Evolutionary conservation across 177 flowering plant genomes (phyloP), one percentile per base, ranked within the genome.

Genomic region (Vitis hybrid): DNA sequence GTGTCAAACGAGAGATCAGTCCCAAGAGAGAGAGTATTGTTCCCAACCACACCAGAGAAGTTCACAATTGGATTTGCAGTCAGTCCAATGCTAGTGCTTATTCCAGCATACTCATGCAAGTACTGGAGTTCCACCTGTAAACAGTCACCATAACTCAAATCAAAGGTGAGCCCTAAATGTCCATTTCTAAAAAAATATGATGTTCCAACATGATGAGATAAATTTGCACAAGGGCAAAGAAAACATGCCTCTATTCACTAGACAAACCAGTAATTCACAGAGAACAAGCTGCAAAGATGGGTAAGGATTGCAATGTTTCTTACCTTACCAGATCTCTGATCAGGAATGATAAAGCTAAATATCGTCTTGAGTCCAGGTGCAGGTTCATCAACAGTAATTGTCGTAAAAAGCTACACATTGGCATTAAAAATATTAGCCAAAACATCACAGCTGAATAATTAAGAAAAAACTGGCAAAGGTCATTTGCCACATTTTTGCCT

Each of bases 271-370:
- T 62, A 15, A 6, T 24, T 11, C 21, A 32, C 49, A 52, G 24
- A 16, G 11, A 14, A 56, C 18, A 18, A 16, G 50, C 40, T 73
- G 56, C 57, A 52, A 5, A 16, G 8, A 52, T 21, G 4, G n/a
- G 16, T 58, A 67, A 55, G 2, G n/a, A 66, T 35, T 35, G 46
- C 0, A 18, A 48, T 14, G 12, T 52, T 15, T 13, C 68, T 67
- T 70, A 91, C 97, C 90, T 86, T 91, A 57, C 91, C 92, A 74
- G 97, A 89, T 73, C 75, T 89, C 79, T 89, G 97, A 76, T 91
- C 92, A 27, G 97, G 97, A 66, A 85, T 79, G 27, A 66, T 71
- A 68, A 87, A 84, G 79, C 91, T 85, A 67, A 89, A 83, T 46
- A 89, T 88, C 13, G 91, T 70, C 84, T 91, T 91, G 51, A 91